Conservation (phyloP, 495 filamentous ascomycete genomes). For the Physcia stellaris region DNA sequence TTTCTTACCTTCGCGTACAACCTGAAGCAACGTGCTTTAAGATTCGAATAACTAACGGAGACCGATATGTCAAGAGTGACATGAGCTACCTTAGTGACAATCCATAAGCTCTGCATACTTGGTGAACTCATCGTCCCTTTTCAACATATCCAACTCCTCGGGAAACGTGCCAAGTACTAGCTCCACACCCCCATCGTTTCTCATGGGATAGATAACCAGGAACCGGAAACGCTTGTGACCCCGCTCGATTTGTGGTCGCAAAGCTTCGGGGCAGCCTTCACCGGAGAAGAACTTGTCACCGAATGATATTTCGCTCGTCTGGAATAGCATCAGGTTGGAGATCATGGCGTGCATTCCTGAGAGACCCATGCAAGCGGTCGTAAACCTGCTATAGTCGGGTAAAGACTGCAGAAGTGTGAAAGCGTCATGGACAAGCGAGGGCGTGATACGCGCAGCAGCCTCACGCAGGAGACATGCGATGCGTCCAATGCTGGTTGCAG, state of each 20-base stretch:
- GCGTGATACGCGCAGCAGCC: constrained; percentile 11
- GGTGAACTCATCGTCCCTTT: constrained; percentile 18
- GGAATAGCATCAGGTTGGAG: constrained; percentile 20
- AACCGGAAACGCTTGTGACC: constrained; percentile 16
- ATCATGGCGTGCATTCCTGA: constrained; percentile 19
- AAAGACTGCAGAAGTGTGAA: constrained; percentile 18
- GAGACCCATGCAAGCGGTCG: constrained; percentile 18
- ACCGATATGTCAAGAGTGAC: background rate
- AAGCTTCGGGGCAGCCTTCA: constrained; percentile 14
- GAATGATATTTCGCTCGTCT: constrained; percentile 15
- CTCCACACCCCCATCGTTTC: constrained; percentile 22
- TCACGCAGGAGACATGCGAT: constrained; percentile 17
- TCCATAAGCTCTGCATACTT: constrained; percentile 19
- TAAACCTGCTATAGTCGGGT: constrained; percentile 15
- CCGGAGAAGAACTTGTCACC: constrained; percentile 18
- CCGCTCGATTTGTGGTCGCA: constrained; percentile 21
- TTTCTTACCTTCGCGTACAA: background rate
- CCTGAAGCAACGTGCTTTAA: background rate
- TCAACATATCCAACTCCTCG: constrained; percentile 21
- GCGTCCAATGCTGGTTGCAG: constrained; percentile 16
- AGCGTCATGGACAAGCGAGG: constrained; percentile 21
- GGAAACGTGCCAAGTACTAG: constrained; percentile 19
- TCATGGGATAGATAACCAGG: constrained; percentile 20
- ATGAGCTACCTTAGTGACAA: background rate
- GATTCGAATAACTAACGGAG: background rate